These are phyloP conservation scores for Diutina rugosa DNA, from an alignment of 1,139 yeast genomes.

Conservation along the genomic window DNA sequence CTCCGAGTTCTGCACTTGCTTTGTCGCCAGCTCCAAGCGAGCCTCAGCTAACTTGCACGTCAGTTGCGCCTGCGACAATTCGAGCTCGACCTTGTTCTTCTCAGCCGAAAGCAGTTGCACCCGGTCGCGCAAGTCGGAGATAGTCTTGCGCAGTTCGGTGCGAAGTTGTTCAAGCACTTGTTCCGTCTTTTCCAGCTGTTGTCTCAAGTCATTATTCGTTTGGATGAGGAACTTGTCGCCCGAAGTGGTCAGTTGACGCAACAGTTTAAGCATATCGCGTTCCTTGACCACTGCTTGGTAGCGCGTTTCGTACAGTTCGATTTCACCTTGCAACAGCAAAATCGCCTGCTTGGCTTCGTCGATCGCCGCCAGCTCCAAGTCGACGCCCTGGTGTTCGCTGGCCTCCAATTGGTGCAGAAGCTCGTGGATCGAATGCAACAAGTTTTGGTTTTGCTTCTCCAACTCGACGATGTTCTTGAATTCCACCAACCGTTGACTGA, in stretches of 20 bases:
- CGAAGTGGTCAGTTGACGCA: conserved; percentile 8
- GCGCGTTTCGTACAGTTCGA: conserved; percentile 36
- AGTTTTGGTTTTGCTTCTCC: conserved; percentile 60
- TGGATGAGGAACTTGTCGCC: conserved; percentile 11
- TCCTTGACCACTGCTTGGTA: conserved; percentile 45
- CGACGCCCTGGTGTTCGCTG: conserved; percentile 23
- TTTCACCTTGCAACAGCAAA: conserved; percentile 48
- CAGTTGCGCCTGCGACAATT: conserved; percentile 18
- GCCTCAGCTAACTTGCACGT: conserved; percentile 22
- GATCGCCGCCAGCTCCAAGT: conserved; percentile 44
- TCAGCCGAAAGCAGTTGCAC: conserved; percentile 13
- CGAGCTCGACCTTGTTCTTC: conserved; percentile 20
- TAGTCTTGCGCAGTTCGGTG: conserved; percentile 13
- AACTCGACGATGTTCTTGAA: conserved; percentile 59
- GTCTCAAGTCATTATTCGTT: conserved; percentile 15
- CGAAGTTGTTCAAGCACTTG: conserved; percentile 18
- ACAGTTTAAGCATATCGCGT: conserved; percentile 49
- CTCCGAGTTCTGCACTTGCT: conserved; percentile 14
- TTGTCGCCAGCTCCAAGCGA: conserved; percentile 17
- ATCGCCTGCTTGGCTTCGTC: conserved; percentile 74
- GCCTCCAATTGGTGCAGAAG: conserved; percentile 59
- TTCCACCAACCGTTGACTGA: conserved; percentile 60
- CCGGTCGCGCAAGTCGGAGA: conserved; percentile 16
- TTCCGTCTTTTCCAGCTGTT: conserved; percentile 17
- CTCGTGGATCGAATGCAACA: conserved; percentile 53